Conservation (phyloP, 179 eudicot species). For the Heliamphora pulchella region DNA sequence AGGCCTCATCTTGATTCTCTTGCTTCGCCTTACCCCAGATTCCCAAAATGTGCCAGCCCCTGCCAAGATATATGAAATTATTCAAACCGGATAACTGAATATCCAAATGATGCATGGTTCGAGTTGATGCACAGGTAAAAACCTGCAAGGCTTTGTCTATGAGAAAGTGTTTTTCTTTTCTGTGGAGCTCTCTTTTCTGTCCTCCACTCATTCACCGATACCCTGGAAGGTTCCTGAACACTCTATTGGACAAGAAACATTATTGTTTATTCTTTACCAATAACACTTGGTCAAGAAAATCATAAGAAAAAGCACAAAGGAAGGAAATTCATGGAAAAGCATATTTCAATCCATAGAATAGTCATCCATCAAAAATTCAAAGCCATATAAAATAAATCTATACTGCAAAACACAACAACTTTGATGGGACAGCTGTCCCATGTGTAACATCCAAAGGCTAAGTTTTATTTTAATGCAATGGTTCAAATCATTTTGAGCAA, state of each 20-base stretch:
- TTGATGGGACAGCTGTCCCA: too few relatives aligned
- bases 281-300: neutral
- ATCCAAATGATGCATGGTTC: neutral
- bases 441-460: too few relatives aligned
- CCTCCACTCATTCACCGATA: constrained; percentile 20
- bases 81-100: neutral
- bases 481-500: too few relatives aligned
- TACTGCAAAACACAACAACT: too few relatives aligned
- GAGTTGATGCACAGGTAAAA: constrained; percentile 20
- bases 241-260: constrained; percentile 13
- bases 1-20: constrained; percentile 65
- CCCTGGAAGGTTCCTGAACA: constrained; percentile 16
- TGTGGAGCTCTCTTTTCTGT: constrained; percentile 21
- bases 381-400: too few relatives aligned
- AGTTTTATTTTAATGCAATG: too few relatives aligned
- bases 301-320: neutral
- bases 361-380: too few relatives aligned
- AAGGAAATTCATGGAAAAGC: neutral
- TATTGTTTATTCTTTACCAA: neutral
- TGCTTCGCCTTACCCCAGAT: constrained; percentile 66
- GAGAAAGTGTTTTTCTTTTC: constrained; percentile 25
- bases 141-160: constrained; percentile 60
- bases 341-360: neutral
- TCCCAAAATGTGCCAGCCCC: constrained; percentile 63
- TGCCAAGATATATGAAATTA: constrained; percentile 23